Evolutionary conservation across 2,329 filamentous ascomycete genomes (phyloP).

Genomic region (Exophiala spinifera): DNA sequence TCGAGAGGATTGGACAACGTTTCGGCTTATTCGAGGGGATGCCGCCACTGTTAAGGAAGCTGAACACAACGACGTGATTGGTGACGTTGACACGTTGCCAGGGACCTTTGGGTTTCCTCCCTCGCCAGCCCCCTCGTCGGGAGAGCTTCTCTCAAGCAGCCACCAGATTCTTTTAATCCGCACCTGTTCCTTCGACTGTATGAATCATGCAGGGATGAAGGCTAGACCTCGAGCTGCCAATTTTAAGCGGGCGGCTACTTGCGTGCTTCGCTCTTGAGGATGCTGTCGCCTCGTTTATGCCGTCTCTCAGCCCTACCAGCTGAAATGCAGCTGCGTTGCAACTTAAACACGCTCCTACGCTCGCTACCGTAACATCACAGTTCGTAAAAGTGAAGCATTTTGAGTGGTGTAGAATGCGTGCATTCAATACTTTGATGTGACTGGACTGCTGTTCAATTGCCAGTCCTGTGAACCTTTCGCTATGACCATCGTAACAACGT

Average conservation of each 20-base stretch:
- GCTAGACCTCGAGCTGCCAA: not conserved
- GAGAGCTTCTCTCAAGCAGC: not conserved
- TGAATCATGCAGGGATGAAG: not conserved
- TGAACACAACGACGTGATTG: not conserved
- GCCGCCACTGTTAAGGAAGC: not conserved
- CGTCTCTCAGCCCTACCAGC: constrained; percentile 1
- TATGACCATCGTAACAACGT: too few relatives aligned
- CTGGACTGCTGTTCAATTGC: too few relatives aligned
- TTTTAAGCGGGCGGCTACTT: not conserved
- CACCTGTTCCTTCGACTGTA: too few relatives aligned
- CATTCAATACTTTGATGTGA: too few relatives aligned
- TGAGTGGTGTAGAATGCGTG: too few relatives aligned
- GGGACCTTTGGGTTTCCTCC: not conserved
- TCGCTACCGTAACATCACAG: not conserved
- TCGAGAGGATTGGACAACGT: too few relatives aligned
- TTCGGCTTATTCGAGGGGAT: too few relatives aligned
- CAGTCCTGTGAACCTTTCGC: too few relatives aligned
- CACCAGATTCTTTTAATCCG: too few relatives aligned
- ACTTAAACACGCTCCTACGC: not conserved
- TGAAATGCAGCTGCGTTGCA: not conserved
- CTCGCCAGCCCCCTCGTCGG: too few relatives aligned
- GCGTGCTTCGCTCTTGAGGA: not conserved
- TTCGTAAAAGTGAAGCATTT: too few relatives aligned
- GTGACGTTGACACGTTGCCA: not conserved
- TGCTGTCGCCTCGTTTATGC: not conserved